Conservation (phyloP, 805 yeast genomes). For the Kuraishia cidri region DNA sequence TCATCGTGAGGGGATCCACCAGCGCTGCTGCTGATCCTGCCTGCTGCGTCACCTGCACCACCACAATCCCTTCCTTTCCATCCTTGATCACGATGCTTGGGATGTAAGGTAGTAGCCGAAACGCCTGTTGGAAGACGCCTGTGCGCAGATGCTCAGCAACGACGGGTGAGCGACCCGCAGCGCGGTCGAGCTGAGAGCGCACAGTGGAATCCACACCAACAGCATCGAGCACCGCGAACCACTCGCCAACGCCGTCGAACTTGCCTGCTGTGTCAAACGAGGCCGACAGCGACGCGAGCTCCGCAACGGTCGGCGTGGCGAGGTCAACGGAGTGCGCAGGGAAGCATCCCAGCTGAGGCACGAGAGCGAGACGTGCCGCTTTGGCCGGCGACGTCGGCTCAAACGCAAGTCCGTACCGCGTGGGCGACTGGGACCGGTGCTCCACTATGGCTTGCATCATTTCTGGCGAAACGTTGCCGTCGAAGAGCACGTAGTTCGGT, state of each 20-base stretch:
- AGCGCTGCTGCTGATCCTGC: conserved; percentile 14
- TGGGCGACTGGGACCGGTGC: neutral
- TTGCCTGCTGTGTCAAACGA: conserved; percentile 30
- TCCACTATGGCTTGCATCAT: conserved; percentile 28
- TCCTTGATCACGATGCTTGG: conserved; percentile 60
- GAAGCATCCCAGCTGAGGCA: conserved; percentile 26
- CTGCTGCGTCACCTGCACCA: conserved; percentile 26
- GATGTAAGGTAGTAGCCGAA: conserved; percentile 66
- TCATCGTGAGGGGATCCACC: conserved; percentile 1
- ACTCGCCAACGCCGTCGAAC: conserved; percentile 46
- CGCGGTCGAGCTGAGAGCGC: conserved; percentile 32
- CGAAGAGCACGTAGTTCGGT: conserved; percentile 50
- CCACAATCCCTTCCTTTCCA: conserved; percentile 55
- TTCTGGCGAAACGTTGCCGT: conserved; percentile 52
- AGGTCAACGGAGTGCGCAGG: conserved; percentile 38
- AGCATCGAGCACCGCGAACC: conserved; percentile 71
- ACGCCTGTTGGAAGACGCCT: conserved; percentile 58
- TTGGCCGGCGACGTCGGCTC: conserved; percentile 79
- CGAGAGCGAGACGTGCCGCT: conserved; percentile 36
- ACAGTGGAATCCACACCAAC: conserved; percentile 39
- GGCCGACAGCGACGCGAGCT: conserved; percentile 40
- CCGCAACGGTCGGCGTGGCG: conserved; percentile 63
- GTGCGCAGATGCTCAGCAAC: conserved; percentile 17
- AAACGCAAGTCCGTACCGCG: conserved; percentile 27
- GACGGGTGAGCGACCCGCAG: conserved; percentile 14